A percentile compares a stretch with the other conserved stretches of the same genome.
Evolutionary conservation across 1,284 basidiomycete genomes (phyloP).

Genomic region (Coniophora puteana): DNA sequence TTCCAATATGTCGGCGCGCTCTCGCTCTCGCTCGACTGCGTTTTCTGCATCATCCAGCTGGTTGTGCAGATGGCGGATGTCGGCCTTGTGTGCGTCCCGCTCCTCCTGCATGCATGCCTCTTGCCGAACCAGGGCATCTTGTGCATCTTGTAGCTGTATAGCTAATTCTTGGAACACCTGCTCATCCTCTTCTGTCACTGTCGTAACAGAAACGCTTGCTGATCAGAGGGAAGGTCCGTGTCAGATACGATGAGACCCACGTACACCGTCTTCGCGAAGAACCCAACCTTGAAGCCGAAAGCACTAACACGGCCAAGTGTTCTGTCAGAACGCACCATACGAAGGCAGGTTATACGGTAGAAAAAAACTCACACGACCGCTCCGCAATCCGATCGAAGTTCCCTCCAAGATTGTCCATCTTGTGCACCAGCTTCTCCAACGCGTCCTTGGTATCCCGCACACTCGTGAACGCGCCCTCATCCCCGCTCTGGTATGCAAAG

Average conservation of each 20-base stretch:
- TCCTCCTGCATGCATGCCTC: conserved; percentile 55
- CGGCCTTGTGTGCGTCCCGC: conserved; percentile 45
- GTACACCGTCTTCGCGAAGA: conserved; percentile 64
- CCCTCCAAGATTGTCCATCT: conserved; percentile 73
- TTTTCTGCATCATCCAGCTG: conserved; percentile 38
- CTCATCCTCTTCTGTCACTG: conserved; percentile 67
- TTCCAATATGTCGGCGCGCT: conserved; percentile 50
- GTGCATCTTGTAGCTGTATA: conserved; percentile 54
- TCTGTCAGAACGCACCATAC: conserved; percentile 4
- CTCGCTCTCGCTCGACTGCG: conserved; percentile 39
- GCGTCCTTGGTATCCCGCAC: conserved; percentile 56
- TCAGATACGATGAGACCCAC: conserved; percentile 25
- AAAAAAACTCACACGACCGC: conserved; percentile 57
- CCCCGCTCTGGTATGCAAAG: conserved; percentile 41
- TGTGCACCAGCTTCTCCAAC: conserved; percentile 64
- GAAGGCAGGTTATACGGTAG: conserved; percentile 3
- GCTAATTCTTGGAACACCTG: conserved; percentile 66
- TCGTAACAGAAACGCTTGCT: conserved; percentile 8
- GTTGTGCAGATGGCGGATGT: conserved; percentile 49
- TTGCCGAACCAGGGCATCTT: conserved; percentile 49
- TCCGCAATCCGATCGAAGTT: conserved; percentile 82
- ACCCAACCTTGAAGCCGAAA: conserved; percentile 67
- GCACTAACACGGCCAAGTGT: conserved; percentile 40
- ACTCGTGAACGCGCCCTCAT: conserved; percentile 46
- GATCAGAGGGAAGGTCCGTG: neutral